A percentile compares a stretch with the other conserved stretches of the same genome.
These are phyloP conservation scores for Coemansia sp. DNA, from an alignment of 192 early-diverging fungal species.

Conservation along the genomic window DNA sequence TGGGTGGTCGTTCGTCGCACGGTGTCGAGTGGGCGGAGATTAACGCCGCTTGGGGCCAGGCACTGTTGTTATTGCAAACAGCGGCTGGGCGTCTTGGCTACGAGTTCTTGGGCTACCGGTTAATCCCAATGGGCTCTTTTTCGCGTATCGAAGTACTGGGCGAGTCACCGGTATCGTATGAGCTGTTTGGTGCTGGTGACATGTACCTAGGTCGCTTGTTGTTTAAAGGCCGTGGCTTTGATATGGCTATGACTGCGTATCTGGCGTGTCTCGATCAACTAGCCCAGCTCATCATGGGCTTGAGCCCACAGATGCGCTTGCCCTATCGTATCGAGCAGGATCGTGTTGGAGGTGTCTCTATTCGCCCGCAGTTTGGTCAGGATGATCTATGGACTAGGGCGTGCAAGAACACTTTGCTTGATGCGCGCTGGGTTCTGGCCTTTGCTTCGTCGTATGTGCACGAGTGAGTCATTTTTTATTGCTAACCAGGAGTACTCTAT, in stretches of 20 bases:
- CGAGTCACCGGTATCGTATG: slow-evolving; percentile 64
- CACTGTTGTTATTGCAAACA: slow-evolving; percentile 79
- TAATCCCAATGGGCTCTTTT: slow-evolving; percentile 90
- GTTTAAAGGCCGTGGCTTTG: slow-evolving; percentile 83
- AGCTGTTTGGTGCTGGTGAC: slow-evolving; percentile 88
- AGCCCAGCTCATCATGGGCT: slow-evolving; percentile 71
- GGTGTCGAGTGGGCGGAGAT: slow-evolving; percentile 95
- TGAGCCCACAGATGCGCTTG: slow-evolving; percentile 69
- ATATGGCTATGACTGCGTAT: slow-evolving; percentile 83
- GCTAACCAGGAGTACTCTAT: too few species aligned
- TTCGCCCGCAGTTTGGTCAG: slow-evolving; percentile 81
- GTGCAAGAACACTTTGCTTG: slow-evolving; percentile 80
- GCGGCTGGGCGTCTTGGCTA: slow-evolving; percentile 81
- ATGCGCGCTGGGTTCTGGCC: slow-evolving; percentile 86
- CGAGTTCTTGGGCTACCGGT: slow-evolving; percentile 75
- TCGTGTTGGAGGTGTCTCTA: slow-evolving; percentile 78
- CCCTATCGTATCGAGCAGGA: slow-evolving; percentile 92
- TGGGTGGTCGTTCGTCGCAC: slow-evolving; percentile 74
- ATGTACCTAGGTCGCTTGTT: slow-evolving; percentile 68
- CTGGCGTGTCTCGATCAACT: slow-evolving; percentile 88
- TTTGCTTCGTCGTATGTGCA: slow-evolving; percentile 64
- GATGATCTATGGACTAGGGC: slow-evolving; percentile 93
- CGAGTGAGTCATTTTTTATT: too few species aligned
- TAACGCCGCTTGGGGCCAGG: slow-evolving; percentile 94
- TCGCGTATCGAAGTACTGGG: slow-evolving; percentile 84